Conservation (phyloP, 148 eudicot species). For the Chenopodium suecicum region DNA sequence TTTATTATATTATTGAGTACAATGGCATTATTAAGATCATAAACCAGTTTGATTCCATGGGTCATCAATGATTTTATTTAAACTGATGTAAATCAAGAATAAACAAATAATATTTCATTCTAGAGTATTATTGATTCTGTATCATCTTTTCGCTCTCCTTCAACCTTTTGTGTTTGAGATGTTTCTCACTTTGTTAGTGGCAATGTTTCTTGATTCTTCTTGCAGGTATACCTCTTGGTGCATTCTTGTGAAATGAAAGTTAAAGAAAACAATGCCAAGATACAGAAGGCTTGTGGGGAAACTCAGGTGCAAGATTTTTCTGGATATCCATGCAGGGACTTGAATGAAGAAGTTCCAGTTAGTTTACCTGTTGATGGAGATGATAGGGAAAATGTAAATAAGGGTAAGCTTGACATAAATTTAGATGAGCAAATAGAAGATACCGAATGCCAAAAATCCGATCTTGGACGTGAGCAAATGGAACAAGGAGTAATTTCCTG, state of each 20-base stretch:
- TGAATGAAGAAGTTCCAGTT: conserved; percentile 32
- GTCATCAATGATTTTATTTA: neutral
- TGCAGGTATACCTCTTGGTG: conserved; percentile 84
- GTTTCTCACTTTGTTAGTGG: conserved; percentile 2
- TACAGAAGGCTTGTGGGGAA: conserved; percentile 36
- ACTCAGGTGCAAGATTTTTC: conserved; percentile 34
- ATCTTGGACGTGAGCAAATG: conserved; percentile 39
- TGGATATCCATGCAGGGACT: conserved; percentile 33
- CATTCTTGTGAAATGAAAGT: conserved; percentile 56
- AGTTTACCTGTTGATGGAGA: conserved; percentile 31
- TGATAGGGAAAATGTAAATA: conserved; percentile 33
- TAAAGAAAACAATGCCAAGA: conserved; percentile 43
- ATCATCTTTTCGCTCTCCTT: neutral
- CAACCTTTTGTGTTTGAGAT: neutral
- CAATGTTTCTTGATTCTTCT: neutral
- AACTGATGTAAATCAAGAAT: neutral
- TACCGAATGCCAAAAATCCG: conserved; percentile 25
- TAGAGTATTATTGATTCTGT: neutral
- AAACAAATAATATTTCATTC: neutral
- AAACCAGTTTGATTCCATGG: neutral
- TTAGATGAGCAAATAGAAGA: conserved; percentile 40
- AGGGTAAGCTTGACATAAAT: conserved; percentile 39
- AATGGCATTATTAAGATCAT: neutral
- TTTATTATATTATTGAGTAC: neutral
- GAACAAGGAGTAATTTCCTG: conserved; percentile 22